Evolutionary conservation across 2,329 filamentous ascomycete species (phyloP), one percentile per base, ranked within the genome.

Genomic region (Neonectria coccinea): DNA sequence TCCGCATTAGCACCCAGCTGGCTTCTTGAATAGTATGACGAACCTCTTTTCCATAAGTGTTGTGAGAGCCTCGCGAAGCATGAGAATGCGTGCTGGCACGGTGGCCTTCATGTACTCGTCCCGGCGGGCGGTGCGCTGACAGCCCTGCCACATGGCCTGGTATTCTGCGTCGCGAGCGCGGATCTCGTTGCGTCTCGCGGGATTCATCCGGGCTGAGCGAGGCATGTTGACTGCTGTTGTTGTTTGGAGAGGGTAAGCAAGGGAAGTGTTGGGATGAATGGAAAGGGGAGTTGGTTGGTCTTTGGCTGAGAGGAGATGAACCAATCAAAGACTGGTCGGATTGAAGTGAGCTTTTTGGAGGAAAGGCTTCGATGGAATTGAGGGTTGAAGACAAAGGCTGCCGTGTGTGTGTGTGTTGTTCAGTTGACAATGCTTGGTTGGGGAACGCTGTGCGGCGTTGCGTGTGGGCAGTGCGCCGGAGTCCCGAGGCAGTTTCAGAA

Each of bases 111-210:
- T 22, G 64, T 72, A 74, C 4, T 60, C 57, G 0, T 31, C 25
- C 25, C 65, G 70, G 33, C 65, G 63, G 5, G 62, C 27, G 41
- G 61, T 41, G 39, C 72, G 72, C 4, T 72, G 66, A 44, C 66
- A 72, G 22, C 58, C 57, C 50, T 72, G 70, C 72, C 72, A 74
- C 42, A 74, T 54, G 9, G 72, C 66, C 9, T 74, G 72, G 18
- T 74, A 74, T 41, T 74, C 72, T 31, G 72, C 72, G 0, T 69
- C 70, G 2, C 68, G 69, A 25, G 62, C 62, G 16, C 27, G 50
- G 10, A 25, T 6, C 18, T 68, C 66, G 27, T 36, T 1, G 31
- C 64, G 58, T 6, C 57, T 62, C 27, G 25, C 29, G 20, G 39
- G 18, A 22, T 56, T 14, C 22, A 54, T 31, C 8, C 20, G 5